These are phyloP conservation scores for Phoma herbarum DNA, from an alignment of 2,329 filamentous ascomycete species.

Conservation along the genomic window DNA sequence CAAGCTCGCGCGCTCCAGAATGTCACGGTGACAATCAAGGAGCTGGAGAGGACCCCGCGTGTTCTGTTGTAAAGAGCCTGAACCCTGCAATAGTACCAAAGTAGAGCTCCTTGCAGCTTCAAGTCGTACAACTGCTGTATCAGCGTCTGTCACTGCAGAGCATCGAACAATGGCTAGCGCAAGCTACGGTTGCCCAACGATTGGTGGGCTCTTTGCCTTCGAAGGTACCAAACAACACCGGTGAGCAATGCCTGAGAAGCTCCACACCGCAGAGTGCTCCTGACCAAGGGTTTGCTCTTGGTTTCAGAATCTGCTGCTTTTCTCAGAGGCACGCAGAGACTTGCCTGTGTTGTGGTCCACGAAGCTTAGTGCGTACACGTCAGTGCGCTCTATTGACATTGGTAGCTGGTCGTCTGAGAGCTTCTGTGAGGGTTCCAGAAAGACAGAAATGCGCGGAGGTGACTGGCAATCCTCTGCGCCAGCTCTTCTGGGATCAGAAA, in stretches of 20 bases:
- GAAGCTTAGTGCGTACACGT: conserved; percentile 4
- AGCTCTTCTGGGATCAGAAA: background rate
- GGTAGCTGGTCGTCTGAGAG: conserved; percentile 2
- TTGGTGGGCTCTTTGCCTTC: conserved; percentile 1
- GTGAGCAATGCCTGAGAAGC: conserved; percentile 8
- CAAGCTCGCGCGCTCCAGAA: conserved; percentile 1
- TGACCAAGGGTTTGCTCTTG: background rate
- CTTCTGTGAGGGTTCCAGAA: conserved; percentile 8
- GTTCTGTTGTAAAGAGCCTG: background rate
- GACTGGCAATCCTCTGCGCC: conserved; percentile 1
- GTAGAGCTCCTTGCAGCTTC: conserved; percentile 2
- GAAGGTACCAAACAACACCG: background rate
- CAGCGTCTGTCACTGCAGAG: background rate
- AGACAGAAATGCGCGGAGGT: background rate
- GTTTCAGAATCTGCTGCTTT: conserved; percentile 9
- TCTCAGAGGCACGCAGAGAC: background rate
- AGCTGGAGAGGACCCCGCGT: background rate
- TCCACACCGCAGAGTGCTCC: conserved; percentile 2
- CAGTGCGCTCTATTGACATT: conserved; percentile 8
- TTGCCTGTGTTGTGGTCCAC: background rate
- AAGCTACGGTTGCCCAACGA: background rate
- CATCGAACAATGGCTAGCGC: conserved; percentile 16
- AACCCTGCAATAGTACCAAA: conserved; percentile 2
- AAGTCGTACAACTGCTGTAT: conserved; percentile 3
- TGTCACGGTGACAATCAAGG: background rate